Evolutionary conservation across 2,329 filamentous ascomycete genomes (phyloP), one percentile per base, ranked within the genome.

Genomic region (Basipetospora chlamydospora): DNA sequence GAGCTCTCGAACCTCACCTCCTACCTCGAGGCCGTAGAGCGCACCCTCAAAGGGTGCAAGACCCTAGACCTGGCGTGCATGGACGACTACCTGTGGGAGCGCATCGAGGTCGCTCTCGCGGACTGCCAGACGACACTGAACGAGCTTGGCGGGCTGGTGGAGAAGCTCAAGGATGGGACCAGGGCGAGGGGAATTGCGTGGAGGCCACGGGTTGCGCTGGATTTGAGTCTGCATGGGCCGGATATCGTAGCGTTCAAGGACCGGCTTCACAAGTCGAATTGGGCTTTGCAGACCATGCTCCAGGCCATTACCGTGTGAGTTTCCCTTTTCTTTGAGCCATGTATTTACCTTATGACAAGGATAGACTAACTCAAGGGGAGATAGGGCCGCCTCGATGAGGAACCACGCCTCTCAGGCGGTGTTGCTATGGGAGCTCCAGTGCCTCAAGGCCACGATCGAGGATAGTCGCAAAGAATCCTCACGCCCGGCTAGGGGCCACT

Each of bases 201-300:
- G 42, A 40, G 38, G 12, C 28, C 41, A 1, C 39, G 33, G 10
- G 41, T 35, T 2, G 39, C 41, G 15, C 33, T 45, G 9, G 41
- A 47, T 11, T 35, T 49, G 28, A 43, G 38, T 12, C 28, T 42
- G 4, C 39, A 46, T 26, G 41, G 44, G 16, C 28, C 26, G 22
- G 45, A 46, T 1, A 33, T 52, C 7, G 32, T 38, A 9, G 39
- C 41, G 0, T 45, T 46, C 31, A 42, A 43, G 9, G 49, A 51
- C 39, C 48, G 45, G 33, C 44, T 52, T 22, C 43, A 47, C 32
- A 46, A 49, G 36, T 47, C 44, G 10, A 51, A 49, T 15, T 46
- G 42, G 28, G 47, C 47, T 3, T 35, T 52, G 26, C 49, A 51
- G 35, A 51, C 48, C 2, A 48, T 50, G 29, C 37, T 50, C 3